A percentile compares a stretch with the other conserved stretches of the same genome.
Evolutionary conservation across 2,329 filamentous ascomycete species (phyloP).

Genomic region (Fusarium nodosum): DNA sequence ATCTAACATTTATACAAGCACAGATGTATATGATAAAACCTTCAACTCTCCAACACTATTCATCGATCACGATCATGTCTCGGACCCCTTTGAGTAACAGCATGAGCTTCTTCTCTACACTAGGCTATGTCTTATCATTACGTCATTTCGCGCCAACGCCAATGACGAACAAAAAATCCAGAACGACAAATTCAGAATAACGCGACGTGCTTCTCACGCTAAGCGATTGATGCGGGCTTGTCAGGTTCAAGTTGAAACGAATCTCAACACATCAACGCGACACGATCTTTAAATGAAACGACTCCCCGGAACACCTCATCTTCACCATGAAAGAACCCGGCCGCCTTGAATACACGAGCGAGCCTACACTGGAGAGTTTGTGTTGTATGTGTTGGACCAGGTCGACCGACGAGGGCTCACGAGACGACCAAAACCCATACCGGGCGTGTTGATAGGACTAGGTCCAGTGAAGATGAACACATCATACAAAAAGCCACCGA

Average conservation of each 20-base stretch:
- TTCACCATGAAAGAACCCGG: neutral
- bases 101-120: conserved; percentile 33
- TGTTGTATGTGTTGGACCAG: conserved; percentile 56
- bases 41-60: neutral
- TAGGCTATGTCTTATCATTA: conserved; percentile 1
- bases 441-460: conserved; percentile 78
- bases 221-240: too few relatives aligned
- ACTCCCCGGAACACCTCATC: neutral
- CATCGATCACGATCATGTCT: neutral
- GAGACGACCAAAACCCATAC: conserved; percentile 71
- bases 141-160: neutral
- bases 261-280: neutral
- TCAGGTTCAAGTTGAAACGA: neutral
- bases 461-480: conserved; percentile 76
- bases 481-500: conserved; percentile 77
- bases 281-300: neutral
- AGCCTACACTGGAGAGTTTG: conserved; percentile 44
- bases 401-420: conserved; percentile 53
- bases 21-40: accelerated
- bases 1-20: neutral
- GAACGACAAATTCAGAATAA: neutral
- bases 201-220: neutral
- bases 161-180: neutral
- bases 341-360: accelerated
- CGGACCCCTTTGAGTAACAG: neutral